Evolutionary conservation across 352 stramenopile species (phyloP), one percentile per base, ranked within the genome.

Genomic region (Phytophthora kernoviae): DNA sequence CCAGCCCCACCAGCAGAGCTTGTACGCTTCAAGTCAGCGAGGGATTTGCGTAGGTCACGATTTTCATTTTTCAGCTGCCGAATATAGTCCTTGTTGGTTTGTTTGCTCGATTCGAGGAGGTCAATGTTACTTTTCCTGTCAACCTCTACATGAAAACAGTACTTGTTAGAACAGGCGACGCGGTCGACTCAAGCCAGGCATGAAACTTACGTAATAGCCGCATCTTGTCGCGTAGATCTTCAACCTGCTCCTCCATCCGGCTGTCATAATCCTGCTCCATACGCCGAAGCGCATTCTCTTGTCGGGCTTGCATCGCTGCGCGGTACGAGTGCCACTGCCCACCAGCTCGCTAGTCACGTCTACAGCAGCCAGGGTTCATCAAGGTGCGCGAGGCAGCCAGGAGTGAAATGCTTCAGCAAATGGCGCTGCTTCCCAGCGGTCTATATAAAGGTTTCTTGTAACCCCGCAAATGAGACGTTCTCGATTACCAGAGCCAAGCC

Each of bases 81-180:
- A 53, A 94, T 91, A 53, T 96, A 95, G 34, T 96, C 85, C 47
- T 97, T 95, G 65, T 96, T 96, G 30, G 87, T 90, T 46, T 92
- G 81, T 47, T 97, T 98, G 58, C 79, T 96, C 15, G 87, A 80
- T 49, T 97, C 84, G 17, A 96, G 65, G 42, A 89, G 40, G 50
- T 94, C 81, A 20, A 96, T 83, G 49, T 94, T 96, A 68, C 74
- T 87, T 49, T 93, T 93, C 18, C 88, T 77, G 51, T 94, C 85
- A n/a, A 93, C 81, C 73, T 95, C 86, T 95, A 59, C 14, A 48
- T n/a, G 39, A 60, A 14, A 48, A 68, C 17, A 10, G 11, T 4
- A 43, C 54, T 46, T 36, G 44, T 22, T 34, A 46, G 40, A 47
- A 53, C 5, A 15, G 4, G 55, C 17, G 49, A 40, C n/a, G 21